Base-by-base conservation (phyloP, 2,329 filamentous ascomycete species). In the Penicillium sp. region DNA sequence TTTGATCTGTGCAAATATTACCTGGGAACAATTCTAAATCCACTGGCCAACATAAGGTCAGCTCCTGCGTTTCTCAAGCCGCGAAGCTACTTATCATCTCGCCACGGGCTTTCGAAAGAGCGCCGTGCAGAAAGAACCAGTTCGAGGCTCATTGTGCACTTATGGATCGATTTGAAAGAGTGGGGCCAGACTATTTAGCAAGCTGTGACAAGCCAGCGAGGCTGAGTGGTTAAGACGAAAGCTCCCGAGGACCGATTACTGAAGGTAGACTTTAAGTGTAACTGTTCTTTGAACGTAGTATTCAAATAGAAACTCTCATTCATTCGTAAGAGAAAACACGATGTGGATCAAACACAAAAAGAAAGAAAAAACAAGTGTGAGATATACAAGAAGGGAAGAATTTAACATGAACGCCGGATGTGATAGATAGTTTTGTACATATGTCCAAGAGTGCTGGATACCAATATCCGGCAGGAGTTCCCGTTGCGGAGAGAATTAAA, bases 1-100 rank as follows among this genome's bases (percentile, higher is more conserved):
- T 30, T 99, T 93, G 93, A 90, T 85, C 72, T 97, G 95, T 78
- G 90, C 87, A 7, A 93, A 97, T 78, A 93, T 93, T 21, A 93
- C 67, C 91, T 99, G 60, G 93, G 97, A 84, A 97, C 93, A 3
- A 78, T 97, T 59, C 82, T 97, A 61, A 96, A 97, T 79, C 94
- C 71, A 97, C 92, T 0, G 76, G 94, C 76, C 80, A 95, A 76
- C 81, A 95, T 76, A 92, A 97, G 78, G 95, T 76, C 86, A 89
- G 69, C 91, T 95, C 77, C 90, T 97, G 70, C 91, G 96, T 84
- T 99, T 97, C 74, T 93, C 93, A 53, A 93, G 94, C 60, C 88
- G 93, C 64, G 88, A 91, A 76, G 93, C 93, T 27, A 96, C 90
- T 68, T 92, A 93, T 9, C 92, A 88, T 58, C 93, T 97, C 21